phyloP scores from a whole-genome alignment of 2,329 filamentous ascomycete genomes.

The Cladosporium colombiae region DNA sequence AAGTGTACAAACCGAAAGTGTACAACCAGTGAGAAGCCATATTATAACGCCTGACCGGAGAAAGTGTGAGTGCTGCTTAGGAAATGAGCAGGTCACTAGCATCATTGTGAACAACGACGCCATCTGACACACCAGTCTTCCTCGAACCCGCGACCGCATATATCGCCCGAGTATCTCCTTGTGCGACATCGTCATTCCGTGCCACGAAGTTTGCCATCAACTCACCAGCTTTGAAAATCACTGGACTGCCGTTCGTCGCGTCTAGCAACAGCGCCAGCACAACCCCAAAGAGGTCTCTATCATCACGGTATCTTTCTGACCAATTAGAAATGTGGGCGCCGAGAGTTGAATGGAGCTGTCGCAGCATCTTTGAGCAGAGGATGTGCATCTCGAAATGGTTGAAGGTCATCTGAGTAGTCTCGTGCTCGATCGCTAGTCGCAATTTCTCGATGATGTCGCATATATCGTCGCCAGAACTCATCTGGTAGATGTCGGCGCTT shows the following conservation, averaged over 20 bases:
- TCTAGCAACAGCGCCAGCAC: neutral
- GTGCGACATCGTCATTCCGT: neutral
- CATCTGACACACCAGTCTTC: neutral
- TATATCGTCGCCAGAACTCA: neutral
- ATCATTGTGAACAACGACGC: neutral
- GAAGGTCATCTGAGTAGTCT: slow-evolving; percentile 3
- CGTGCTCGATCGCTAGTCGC: neutral
- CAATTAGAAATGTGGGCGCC: neutral
- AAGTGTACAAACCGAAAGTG: neutral
- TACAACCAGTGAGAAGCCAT: neutral
- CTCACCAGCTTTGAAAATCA: neutral
- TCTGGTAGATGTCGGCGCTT: neutral
- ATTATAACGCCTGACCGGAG: neutral
- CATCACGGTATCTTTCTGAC: neutral
- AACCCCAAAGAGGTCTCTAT: neutral
- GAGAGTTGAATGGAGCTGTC: neutral
- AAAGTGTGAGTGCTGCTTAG: neutral
- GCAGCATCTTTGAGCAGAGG: slow-evolving; percentile 8
- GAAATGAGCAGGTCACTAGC: neutral
- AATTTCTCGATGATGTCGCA: neutral
- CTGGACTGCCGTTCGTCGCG: neutral
- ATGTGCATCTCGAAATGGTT: slow-evolving; percentile 14
- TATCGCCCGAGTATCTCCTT: neutral
- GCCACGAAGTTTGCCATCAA: neutral
- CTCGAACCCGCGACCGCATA: neutral